Base-by-base conservation (phyloP, 1,139 yeast species). In the Nematodospora anomalae region DNA sequence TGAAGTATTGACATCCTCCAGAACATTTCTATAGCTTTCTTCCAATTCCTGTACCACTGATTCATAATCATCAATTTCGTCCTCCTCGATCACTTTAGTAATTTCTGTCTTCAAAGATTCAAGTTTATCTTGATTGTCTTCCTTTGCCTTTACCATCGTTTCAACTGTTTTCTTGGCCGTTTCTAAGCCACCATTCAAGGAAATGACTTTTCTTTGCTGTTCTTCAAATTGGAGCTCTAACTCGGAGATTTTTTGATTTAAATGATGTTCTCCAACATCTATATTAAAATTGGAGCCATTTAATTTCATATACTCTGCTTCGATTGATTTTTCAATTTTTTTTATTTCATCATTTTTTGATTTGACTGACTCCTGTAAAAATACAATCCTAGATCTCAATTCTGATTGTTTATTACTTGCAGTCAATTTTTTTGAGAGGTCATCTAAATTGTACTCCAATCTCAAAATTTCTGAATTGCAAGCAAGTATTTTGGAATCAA, bases 1-100 rank as follows among this genome's bases (percentile, higher is more conserved):
- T 22, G 74, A 75, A 43, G 84, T 76, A 48, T 83, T 83, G 20
- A 76, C 57, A 38, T 82, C 80, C 45, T 80, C 83, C 26, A 78
- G 59, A 0, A 85, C 78, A 16, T 71, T 71, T 35, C 74, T 70
- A 46, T 76, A 77, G 35, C 82, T 83, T 11, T 69, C 72, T 49
- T 84, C 89, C 16, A 81, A 65, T 15, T 77, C 82, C n/a, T 57
- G 55, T 4, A 83, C 49, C 3, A 75, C 61, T 0, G 59, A 60
- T 28, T 72, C 76, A 49, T 75, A 83, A 0, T 69, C 70, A 1
- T 63, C 67, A n/a, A 80, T 64, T 18, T 71, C 71, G 22, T 71
- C 70, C 41, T 70, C 78, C 10, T 70, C 55, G 1, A 70, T 51
- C 2, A 58, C 62, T 16, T 47, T 42, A 2, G 56, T 42, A 3